Conservation (phyloP, 1,284 basidiomycete species). For the Ceratobasidium sp. region DNA sequence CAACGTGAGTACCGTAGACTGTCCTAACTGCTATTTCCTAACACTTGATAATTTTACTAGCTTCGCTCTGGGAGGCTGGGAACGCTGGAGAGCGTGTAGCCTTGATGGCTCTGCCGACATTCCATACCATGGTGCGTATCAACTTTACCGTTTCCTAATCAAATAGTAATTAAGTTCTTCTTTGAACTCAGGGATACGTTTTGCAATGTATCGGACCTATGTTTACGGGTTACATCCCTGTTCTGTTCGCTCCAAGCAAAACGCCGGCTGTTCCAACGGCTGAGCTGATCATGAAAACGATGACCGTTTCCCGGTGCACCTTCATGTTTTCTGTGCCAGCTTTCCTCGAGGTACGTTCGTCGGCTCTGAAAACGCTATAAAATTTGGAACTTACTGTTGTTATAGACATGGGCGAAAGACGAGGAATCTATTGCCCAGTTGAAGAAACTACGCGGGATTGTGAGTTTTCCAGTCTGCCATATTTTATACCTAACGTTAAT, state of each 20-base stretch:
- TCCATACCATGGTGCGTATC: conserved; percentile 13
- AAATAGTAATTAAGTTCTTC: neutral
- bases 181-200: neutral
- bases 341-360: conserved; percentile 41
- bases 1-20: conserved; percentile 1
- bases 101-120: conserved; percentile 19
- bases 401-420: conserved; percentile 42
- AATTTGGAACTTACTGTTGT: neutral
- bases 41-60: neutral
- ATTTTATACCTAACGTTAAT: neutral
- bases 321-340: conserved; percentile 38
- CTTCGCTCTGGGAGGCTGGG: neutral
- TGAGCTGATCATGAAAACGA: conserved; percentile 26
- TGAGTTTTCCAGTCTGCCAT: conserved; percentile 16
- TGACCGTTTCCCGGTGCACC: neutral
- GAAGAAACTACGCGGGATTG: conserved; percentile 36
- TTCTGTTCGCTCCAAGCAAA: conserved; percentile 41
- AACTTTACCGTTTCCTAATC: neutral
- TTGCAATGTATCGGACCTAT: neutral
- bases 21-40: too few relatives aligned
- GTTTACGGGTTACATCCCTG: conserved; percentile 17
- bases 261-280: conserved; percentile 40
- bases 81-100: neutral
- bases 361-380: too few relatives aligned
- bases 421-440: conserved; percentile 34